Percentiles rank a stretch among this genome's conserved stretches.
Conservation (phyloP, 495 filamentous ascomycete species). For the Trichoderma gamsii region DNA sequence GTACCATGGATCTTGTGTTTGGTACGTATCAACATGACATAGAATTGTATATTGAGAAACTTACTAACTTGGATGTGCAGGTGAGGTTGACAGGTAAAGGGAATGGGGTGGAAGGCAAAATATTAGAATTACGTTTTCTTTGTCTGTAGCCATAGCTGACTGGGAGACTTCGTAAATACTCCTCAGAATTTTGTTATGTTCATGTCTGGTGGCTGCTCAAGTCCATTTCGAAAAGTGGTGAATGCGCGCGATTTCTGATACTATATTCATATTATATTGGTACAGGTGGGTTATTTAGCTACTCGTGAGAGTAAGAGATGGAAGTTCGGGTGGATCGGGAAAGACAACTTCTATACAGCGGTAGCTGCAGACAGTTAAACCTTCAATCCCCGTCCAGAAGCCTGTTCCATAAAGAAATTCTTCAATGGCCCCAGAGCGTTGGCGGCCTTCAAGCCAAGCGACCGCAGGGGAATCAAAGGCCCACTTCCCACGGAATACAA, state of each 20-base stretch:
- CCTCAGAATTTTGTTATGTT: conserved; percentile 1
- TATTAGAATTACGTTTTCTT: conserved; percentile 16
- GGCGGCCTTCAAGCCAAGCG: conserved; percentile 68
- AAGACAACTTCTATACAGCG: neutral
- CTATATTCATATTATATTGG: neutral
- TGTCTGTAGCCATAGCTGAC: conserved; percentile 18
- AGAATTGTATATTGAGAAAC: neutral
- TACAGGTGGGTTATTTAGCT: neutral
- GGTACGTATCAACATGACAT: conserved; percentile 31
- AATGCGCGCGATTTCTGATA: neutral
- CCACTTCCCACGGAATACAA: conserved; percentile 71
- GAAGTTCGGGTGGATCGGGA: neutral
- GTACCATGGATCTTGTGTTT: conserved; percentile 82
- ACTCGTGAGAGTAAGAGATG: neutral
- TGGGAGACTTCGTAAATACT: conserved; percentile 11
- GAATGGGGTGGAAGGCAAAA: conserved; percentile 9
- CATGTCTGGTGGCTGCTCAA: neutral
- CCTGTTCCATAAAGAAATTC: conserved; percentile 80
- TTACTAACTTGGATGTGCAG: conserved; percentile 22
- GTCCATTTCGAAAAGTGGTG: neutral
- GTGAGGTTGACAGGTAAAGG: conserved; percentile 47
- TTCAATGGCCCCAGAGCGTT: conserved; percentile 75
- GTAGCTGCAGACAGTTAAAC: conserved; percentile 20
- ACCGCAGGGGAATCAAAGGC: conserved; percentile 71
- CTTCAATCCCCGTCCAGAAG: conserved; percentile 54